Evolutionary conservation across 805 yeast species (phyloP), one percentile per base, ranked within the genome.

Genomic region (Candida easanensis): DNA sequence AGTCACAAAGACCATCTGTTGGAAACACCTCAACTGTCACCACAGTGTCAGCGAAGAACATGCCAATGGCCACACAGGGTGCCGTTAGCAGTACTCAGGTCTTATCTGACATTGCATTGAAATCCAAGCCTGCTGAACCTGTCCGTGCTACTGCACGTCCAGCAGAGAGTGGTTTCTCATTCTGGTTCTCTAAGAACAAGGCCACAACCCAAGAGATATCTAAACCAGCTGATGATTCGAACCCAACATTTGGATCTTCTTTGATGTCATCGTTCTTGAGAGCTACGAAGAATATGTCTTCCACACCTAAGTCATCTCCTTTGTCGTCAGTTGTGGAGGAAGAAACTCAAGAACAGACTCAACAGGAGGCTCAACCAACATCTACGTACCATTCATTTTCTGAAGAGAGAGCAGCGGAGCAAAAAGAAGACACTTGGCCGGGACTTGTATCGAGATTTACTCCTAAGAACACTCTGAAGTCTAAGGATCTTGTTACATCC

Each of bases 81-180:
- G 20, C 32, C 9, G 13, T 33, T 5, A 41, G 26, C 14, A 41
- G 41, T 16, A 38, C 19, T 9, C 46, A 40, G 26, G 54, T 44
- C 5, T 32, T 54, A 5, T 36, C 54, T 17, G 40, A 23, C 21
- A 26, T 54, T 33, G 53, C 47, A 5, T 41, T 50, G 5, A 44
- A 49, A 33, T 8, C 30, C n/a, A 35, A 27, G 11, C 17, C 11
- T 19, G 42, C 43, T 17, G 45, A 48, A 18, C 41, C 41, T n/a
- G 9, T 4, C 5, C 19, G 14, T 11, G 6, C 30, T 10, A 9
- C 30, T n/a, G n/a, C 30, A 5, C n/a, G 15, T 13, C 10, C 30
- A 26, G 10, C 10, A 7, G n/a, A 23, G 6, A 34, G 26, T 15
- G 34, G 44, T 16, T 39, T 50, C 33, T 40, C 48, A 1, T 46